Conservation (phyloP, 1,284 basidiomycete genomes). For the Mycena citricolor region DNA sequence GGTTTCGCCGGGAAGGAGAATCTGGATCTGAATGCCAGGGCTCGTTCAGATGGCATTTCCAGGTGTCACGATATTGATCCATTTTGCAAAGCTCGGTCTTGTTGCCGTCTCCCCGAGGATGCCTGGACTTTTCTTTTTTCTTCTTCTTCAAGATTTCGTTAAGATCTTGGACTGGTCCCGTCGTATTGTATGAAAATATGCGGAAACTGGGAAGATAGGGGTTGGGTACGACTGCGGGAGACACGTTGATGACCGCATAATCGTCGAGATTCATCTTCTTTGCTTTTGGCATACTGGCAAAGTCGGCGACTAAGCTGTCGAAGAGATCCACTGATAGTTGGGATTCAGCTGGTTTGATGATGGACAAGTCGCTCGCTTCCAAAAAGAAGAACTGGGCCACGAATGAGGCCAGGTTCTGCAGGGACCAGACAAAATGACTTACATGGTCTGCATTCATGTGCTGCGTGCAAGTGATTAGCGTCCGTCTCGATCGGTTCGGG, state of each 20-base stretch:
- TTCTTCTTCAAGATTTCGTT: conserved; percentile 30
- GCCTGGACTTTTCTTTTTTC: conserved; percentile 45
- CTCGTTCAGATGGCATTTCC: conserved; percentile 58
- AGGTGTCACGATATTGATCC: conserved; percentile 51
- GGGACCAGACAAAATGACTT: conserved; percentile 30
- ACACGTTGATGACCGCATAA: conserved; percentile 76
- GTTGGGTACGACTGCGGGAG: conserved; percentile 85
- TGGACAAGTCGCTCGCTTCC: conserved; percentile 53
- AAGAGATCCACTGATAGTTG: conserved; percentile 43
- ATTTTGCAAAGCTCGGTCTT: conserved; percentile 48
- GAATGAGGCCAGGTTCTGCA: conserved; percentile 9
- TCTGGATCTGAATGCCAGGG: conserved; percentile 61
- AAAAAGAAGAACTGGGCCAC: conserved; percentile 59
- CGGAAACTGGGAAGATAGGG: conserved; percentile 81
- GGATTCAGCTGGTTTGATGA: conserved; percentile 30
- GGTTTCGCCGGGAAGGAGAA: conserved; percentile 74
- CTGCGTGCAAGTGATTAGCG: conserved; percentile 35
- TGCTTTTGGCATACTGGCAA: conserved; percentile 53
- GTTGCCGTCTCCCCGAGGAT: conserved; percentile 44
- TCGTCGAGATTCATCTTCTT: conserved; percentile 59
- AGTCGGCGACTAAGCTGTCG: conserved; percentile 54
- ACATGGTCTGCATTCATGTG: conserved; percentile 81
- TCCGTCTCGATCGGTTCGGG: not conserved
- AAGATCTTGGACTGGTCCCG: conserved; percentile 34
- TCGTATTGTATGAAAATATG: conserved; percentile 80